Conservation (phyloP, 306 rosid species). For the Cicer cuneatum region DNA sequence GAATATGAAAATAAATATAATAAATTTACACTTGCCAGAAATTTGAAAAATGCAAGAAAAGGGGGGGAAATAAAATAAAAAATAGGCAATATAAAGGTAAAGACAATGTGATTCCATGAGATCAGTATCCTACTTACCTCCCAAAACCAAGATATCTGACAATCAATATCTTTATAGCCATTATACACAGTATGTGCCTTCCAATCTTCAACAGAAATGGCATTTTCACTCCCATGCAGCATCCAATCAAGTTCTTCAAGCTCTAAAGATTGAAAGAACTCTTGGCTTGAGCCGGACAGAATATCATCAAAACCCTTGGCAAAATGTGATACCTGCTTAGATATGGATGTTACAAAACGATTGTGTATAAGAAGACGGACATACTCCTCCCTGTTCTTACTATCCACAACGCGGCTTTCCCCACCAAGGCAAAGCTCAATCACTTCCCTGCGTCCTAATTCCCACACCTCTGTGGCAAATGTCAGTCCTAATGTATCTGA, state of each 20-base stretch:
- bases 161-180: slow-evolving; percentile 79
- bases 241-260: slow-evolving; percentile 90
- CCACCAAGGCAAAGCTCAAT: slow-evolving; percentile 85
- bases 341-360: slow-evolving; percentile 73
- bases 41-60: background rate
- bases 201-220: slow-evolving; percentile 83
- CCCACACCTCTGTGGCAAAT: slow-evolving; percentile 82
- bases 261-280: slow-evolving; percentile 65
- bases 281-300: slow-evolving; percentile 50
- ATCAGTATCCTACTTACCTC: slow-evolving; percentile 60
- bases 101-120: slow-evolving; percentile 34
- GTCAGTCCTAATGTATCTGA: slow-evolving; percentile 88
- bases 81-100: background rate
- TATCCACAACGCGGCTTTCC: slow-evolving; percentile 65
- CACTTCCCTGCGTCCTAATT: slow-evolving; percentile 66
- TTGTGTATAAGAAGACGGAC: slow-evolving; percentile 72
- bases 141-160: slow-evolving; percentile 92
- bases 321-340: slow-evolving; percentile 77
- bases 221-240: slow-evolving; percentile 76
- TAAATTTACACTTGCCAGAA: background rate
- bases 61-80: background rate
- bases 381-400: slow-evolving; percentile 73
- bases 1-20: background rate
- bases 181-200: slow-evolving; percentile 77
- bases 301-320: slow-evolving; percentile 75